These are phyloP conservation scores for Dendrothele bispora DNA, from an alignment of 768 basidiomycete genomes.

Conservation along the genomic window DNA sequence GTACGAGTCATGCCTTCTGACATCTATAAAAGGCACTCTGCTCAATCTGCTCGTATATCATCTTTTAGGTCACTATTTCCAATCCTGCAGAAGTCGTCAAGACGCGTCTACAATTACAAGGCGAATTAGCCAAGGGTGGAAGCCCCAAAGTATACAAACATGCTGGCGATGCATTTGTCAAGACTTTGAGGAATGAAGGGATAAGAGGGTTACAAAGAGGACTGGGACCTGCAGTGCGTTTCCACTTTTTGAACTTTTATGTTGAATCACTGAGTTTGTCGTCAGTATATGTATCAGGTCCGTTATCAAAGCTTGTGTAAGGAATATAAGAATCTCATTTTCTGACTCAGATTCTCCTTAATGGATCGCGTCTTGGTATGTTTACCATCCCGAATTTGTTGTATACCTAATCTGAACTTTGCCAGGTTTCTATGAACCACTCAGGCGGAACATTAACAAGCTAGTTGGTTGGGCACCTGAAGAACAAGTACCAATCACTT, in stretches of 20 bases:
- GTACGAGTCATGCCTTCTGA: conserved; percentile 42
- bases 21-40: neutral
- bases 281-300: conserved; percentile 90
- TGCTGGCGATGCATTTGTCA: conserved; percentile 80
- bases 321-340: neutral
- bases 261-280: conserved; percentile 13
- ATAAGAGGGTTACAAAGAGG: conserved; percentile 92
- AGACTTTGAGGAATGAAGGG: conserved; percentile 90
- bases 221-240: conserved; percentile 79
- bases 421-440: conserved; percentile 95
- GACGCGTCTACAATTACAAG: conserved; percentile 94
- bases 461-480: conserved; percentile 61
- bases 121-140: conserved; percentile 82
- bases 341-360: conserved; percentile 72
- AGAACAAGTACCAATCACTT: conserved; percentile 73
- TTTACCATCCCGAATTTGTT: neutral
- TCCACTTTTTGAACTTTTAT: neutral
- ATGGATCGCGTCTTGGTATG: conserved; percentile 85
- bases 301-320: conserved; percentile 20
- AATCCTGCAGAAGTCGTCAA: conserved; percentile 88
- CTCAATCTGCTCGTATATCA: conserved; percentile 12
- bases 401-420: neutral
- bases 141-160: conserved; percentile 81
- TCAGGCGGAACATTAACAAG: conserved; percentile 70
- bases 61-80: conserved; percentile 68